A percentile compares a stretch with the other conserved stretches of the same genome.
These are phyloP conservation scores for Helicocarpus griseus DNA, from an alignment of 2,329 filamentous ascomycete species.

Conservation along the genomic window DNA sequence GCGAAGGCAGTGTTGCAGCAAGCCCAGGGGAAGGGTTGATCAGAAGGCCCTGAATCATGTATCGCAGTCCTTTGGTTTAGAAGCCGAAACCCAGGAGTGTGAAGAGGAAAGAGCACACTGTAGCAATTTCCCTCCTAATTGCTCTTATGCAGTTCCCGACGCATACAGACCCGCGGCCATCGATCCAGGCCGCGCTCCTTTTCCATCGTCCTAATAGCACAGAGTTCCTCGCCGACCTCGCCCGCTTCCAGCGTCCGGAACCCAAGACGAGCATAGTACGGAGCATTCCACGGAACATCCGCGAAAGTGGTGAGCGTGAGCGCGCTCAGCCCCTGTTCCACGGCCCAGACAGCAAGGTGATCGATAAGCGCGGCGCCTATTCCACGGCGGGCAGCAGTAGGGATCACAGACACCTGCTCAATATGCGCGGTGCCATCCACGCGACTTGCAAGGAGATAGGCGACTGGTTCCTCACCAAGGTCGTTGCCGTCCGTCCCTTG, in stretches of 20 bases:
- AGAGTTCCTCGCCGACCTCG: not conserved
- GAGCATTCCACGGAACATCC: not conserved
- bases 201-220: not conserved
- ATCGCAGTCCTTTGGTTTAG: constrained; percentile 12
- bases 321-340: not conserved
- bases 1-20: too few relatives aligned
- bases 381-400: not conserved
- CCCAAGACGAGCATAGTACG: not conserved
- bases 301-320: not conserved
- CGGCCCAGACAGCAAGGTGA: not conserved
- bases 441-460: not conserved
- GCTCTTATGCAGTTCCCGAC: not conserved
- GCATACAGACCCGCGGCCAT: not conserved
- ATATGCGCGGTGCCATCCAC: not conserved
- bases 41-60: too few relatives aligned
- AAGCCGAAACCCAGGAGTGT: not conserved
- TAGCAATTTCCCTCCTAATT: too few relatives aligned
- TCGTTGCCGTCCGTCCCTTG: not conserved
- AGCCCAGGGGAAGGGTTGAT: too few relatives aligned
- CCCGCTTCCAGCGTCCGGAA: not conserved
- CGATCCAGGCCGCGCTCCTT: not conserved
- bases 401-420: not conserved
- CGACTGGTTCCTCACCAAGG: not conserved
- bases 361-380: not conserved
- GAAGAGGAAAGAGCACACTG: not conserved